A percentile compares a stretch with the other conserved stretches of the same genome.
These are phyloP conservation scores for Diddensiella caesifluorescens DNA, from an alignment of 805 yeast species.

Conservation along the genomic window DNA sequence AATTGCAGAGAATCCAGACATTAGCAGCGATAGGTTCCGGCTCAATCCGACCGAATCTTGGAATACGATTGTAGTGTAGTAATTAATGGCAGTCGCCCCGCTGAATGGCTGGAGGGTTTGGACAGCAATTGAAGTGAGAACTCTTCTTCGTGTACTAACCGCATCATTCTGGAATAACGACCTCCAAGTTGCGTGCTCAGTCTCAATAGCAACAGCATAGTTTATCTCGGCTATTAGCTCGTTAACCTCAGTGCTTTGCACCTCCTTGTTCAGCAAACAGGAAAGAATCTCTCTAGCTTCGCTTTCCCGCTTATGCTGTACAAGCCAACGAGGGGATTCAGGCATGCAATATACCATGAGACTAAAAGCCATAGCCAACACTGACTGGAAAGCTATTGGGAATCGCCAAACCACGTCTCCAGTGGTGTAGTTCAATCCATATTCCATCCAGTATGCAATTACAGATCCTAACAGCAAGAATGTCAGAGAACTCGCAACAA, in stretches of 20 bases:
- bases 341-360: conserved; percentile 49
- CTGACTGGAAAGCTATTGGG: conserved; percentile 21
- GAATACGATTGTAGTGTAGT: conserved; percentile 7
- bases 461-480: conserved; percentile 27
- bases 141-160: neutral
- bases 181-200: neutral
- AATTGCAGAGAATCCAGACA: conserved; percentile 12
- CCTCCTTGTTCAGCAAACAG: neutral
- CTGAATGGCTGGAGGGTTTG: conserved; percentile 11
- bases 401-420: conserved; percentile 16
- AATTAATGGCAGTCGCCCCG: conserved; percentile 10
- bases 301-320: conserved; percentile 58
- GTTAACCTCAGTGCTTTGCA: neutral
- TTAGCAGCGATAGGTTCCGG: conserved; percentile 4
- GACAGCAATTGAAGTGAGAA: neutral
- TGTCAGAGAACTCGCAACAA: conserved; percentile 14
- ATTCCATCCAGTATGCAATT: conserved; percentile 27
- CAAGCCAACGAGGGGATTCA: conserved; percentile 76
- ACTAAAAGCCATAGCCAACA: conserved; percentile 37
- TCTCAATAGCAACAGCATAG: conserved; percentile 1
- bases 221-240: conserved; percentile 2
- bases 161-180: neutral
- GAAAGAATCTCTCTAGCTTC: conserved; percentile 42
- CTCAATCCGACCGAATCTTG: conserved; percentile 8
- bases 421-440: conserved; percentile 9